These are phyloP conservation scores for Postia placenta DNA, from an alignment of 768 basidiomycete species.

Conservation along the genomic window DNA sequence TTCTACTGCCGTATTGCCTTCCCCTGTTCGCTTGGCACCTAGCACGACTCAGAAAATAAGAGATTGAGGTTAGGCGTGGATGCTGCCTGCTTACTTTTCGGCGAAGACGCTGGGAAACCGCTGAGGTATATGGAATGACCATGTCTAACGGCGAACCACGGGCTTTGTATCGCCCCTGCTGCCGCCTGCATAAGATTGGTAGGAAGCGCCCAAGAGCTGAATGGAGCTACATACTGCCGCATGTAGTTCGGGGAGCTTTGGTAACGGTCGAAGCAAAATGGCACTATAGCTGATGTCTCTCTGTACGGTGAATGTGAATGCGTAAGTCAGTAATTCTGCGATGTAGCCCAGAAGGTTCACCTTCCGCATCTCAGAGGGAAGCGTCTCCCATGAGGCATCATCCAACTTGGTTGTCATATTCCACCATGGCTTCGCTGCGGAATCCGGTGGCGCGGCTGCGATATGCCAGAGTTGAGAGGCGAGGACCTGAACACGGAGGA, in stretches of 20 bases:
- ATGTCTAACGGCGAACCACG: slow-evolving; percentile 52
- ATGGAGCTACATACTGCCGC: slow-evolving; percentile 32
- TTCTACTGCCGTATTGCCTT: not conserved
- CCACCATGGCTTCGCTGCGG: slow-evolving; percentile 44
- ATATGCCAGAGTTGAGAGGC: slow-evolving; percentile 46
- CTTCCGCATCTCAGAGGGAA: slow-evolving; percentile 58
- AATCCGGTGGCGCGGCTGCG: slow-evolving; percentile 51
- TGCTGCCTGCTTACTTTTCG: no score
- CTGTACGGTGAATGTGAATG: no score
- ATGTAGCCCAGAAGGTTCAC: slow-evolving; percentile 25
- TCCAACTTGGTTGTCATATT: slow-evolving; percentile 32
- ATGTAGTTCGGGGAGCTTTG: slow-evolving; percentile 47
- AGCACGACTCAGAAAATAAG: not conserved
- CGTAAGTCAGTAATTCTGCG: not conserved
- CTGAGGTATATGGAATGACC: slow-evolving; percentile 41
- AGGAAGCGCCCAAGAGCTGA: not conserved
- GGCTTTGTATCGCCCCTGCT: slow-evolving; percentile 29
- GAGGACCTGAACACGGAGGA: not conserved
- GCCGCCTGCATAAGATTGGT: slow-evolving; percentile 26
- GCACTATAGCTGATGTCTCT: slow-evolving; percentile 53
- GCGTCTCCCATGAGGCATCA: slow-evolving; percentile 47
- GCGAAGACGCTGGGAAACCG: slow-evolving; percentile 36
- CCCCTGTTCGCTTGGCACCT: slow-evolving; percentile 14
- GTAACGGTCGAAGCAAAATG: slow-evolving; percentile 40
- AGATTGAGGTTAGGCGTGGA: no score